Base-by-base conservation (phyloP, 208 protist genomes). In the Trypanosoma melophagium region DNA sequence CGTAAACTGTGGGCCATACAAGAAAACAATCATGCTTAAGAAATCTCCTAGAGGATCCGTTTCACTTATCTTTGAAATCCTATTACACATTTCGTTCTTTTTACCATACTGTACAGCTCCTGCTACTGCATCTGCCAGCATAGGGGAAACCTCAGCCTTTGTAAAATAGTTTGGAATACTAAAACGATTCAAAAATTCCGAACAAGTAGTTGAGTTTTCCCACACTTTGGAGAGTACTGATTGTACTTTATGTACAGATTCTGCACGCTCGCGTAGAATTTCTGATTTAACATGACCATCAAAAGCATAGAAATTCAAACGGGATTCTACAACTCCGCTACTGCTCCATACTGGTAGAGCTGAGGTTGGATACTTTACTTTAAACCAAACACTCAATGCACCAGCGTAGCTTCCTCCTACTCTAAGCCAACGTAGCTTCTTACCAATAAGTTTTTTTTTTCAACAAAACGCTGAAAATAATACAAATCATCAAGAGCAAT, bases 361-460 rank as follows among this genome's bases (percentile, higher is more conserved):
- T 51, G 60, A 54, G 40, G 69, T 40, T 16, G 77, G 81, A 64
- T 79, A 83, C 28, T 66, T 79, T 38, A 74, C 67, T 35, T 69
- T 56, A 28, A 76, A 54, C 81, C 77, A 86, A 41, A 73, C 70
- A 53, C 66, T 69, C 21, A 86, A 65, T 0, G 71, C 76, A 60
- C 81, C 73, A 41, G 77, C 60, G 59, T 86, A 83, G 42, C 71
- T 74, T 61, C 81, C 81, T 8, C 81, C 77, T 25, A 77, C 63
- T 24, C 80, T 69, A 53, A 77, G 70, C 74, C 79, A 84, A 25
- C 54, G 45, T 55, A 80, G 66, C 17, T 60, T 69, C 13, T 54
- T 62, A 44, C 28, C 60, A 67, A 83, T 57, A 40, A 62, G 55
- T 25, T 59, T 60, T n/a, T 60, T n/a, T 62, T 35, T 47, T 75